Base-by-base conservation (phyloP, 768 basidiomycete species). In the Paxillus involutus region DNA sequence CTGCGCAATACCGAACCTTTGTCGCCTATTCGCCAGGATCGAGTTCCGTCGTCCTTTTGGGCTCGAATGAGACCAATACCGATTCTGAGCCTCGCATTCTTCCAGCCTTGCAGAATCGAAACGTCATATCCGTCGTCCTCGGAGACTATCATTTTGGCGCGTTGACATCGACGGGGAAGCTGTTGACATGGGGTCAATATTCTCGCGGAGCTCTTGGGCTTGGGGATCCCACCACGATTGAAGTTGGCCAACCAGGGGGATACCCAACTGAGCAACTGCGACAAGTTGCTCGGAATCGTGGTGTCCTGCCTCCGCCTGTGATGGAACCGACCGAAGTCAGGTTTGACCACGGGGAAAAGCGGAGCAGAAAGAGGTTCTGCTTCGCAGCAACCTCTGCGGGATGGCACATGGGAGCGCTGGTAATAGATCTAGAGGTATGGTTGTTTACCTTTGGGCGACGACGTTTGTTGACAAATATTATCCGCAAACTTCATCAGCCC, bases 111-210 rank as follows among this genome's bases (percentile, higher is more conserved):
- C 93, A 97, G 62, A 80, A 89, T 60, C 81, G 74, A 59, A 76
- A 79, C 36, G 82, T 98, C 50, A 95, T 98, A 55, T 91, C 91
- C 47, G 85, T 96, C 51, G 86, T 88, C 13, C 79, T 94, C 47
- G 96, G 96, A 6, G 96, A 98, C 71, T 97, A 95, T 69, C 96
- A 98, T 73, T 85, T 79, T 64, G 90, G 84, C 35, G 95, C 96
- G 1, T 75, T 97, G 62, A 95, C 92, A 3, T 76, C 81, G 37
- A 69, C 77, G 21, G 96, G 95, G 14, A 80, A 85, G 64, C 74
- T 94, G 24, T 73, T 88, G 17, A 90, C 94, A 11, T 95, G 91
- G 92, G 93, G 92, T 14, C 59, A 69, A 24, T 88, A 84, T 70
- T 88, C 87, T 19, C 67, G 73, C 30, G 94, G 95, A 11, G 94